Base-by-base conservation (phyloP, 306 rosid species). In the Oxytropis ochrocephala region DNA sequence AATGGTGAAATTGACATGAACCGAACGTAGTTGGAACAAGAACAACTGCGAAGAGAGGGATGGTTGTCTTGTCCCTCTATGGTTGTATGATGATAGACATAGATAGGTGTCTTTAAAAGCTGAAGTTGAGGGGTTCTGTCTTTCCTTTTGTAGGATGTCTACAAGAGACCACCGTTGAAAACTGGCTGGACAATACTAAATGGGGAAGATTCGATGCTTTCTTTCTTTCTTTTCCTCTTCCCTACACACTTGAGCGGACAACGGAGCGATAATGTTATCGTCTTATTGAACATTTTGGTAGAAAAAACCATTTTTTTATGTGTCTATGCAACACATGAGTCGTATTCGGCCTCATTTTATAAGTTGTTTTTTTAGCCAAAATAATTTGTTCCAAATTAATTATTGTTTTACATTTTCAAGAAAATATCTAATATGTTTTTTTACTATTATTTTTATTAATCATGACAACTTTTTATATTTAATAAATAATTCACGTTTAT, bases 131-230 rank as follows among this genome's bases (percentile, higher is more conserved):
- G 65, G 65, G 66, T 60, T 69, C 56, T 16, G 11, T 30, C 5
- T 62, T 72, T 46, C 84, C 81, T 41, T 17, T 16, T 50, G 54
- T 17, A 61, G 82, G 49, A 76, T 18, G 71, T 6, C 41, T 75
- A 6, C 47, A 47, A 36, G 59, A 8, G 16, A 53, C 52, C 13
- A 29, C 5, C 8, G 18, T 56, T 42, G 44, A 58, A 64, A 81
- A 58, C 4, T 21, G 62, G 13, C 11, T 60, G 48, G 60, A 68
- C 18, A 41, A 16, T 47, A 38, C 79, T 39, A 60, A 30, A 61
- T 32, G 35, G 1, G 19, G 59, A 77, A 72, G 85, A 81, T 81
- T 73, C 82, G 19, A 47, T 62, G 69, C 85, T 67, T 71, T 44
- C 27, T 50, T 52, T 52, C n/a, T 43, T 19, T 43, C 14, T 63